Conservation (phyloP, 2,329 filamentous ascomycete species). For the Exutisphaerella laricina region DNA sequence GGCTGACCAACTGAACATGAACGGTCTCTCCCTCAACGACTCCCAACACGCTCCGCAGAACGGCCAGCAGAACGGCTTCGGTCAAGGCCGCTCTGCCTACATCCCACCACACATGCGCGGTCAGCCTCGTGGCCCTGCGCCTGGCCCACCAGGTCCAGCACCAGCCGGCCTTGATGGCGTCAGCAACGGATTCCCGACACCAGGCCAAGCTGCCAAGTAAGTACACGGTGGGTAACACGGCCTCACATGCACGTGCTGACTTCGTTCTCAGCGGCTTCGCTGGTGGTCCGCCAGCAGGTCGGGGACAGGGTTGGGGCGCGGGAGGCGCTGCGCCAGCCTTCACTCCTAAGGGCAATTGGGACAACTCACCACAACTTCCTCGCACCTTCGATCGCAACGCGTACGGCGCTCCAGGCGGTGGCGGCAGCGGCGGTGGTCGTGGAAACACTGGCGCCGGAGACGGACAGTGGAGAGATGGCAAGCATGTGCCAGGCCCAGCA, state of each 20-base stretch:
- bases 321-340: slow-evolving; percentile 50
- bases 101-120: slow-evolving; percentile 78
- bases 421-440: slow-evolving; percentile 48
- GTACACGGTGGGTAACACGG: slow-evolving; percentile 5
- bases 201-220: slow-evolving; percentile 24
- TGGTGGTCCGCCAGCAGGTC: slow-evolving; percentile 27
- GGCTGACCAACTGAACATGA: slow-evolving; percentile 82
- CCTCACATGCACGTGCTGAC: slow-evolving; percentile 18
- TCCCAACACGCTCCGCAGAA: slow-evolving; percentile 52
- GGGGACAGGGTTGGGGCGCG: slow-evolving; percentile 8
- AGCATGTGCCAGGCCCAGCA: slow-evolving; percentile 83
- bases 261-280: slow-evolving; percentile 43
- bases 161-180: slow-evolving; percentile 50
- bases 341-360: slow-evolving; percentile 46
- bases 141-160: slow-evolving; percentile 36
- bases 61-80: slow-evolving; percentile 41
- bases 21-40: slow-evolving; percentile 64
- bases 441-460: slow-evolving; percentile 79
- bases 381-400: slow-evolving; percentile 57
- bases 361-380: slow-evolving; percentile 34
- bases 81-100: slow-evolving; percentile 62
- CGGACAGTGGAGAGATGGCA: slow-evolving; percentile 93
- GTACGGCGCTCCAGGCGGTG: slow-evolving; percentile 52
- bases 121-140: slow-evolving; percentile 32
- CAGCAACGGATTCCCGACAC: slow-evolving; percentile 34